Conservation (phyloP, 306 rosid genomes). For the Macrotyloma uniflorum region DNA sequence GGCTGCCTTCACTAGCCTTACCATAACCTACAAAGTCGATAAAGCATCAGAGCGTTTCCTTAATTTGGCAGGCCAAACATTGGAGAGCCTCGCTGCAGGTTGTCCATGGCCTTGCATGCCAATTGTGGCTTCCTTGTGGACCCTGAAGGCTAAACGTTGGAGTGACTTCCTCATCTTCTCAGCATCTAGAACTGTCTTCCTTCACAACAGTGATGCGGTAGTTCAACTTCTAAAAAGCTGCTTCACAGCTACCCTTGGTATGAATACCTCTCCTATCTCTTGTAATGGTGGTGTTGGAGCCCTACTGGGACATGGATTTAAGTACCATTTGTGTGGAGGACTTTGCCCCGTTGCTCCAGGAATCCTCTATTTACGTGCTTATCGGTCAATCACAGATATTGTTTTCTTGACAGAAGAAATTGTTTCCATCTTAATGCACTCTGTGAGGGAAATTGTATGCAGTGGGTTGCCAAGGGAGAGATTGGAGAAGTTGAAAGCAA, state of each 20-base stretch:
- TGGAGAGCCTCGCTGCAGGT: slow-evolving; percentile 92
- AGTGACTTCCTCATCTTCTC: slow-evolving; percentile 87
- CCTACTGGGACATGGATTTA: slow-evolving; percentile 93
- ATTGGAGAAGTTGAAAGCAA: slow-evolving; percentile 49
- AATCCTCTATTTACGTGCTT: slow-evolving; percentile 79
- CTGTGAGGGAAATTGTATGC: slow-evolving; percentile 73
- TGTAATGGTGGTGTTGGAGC: slow-evolving; percentile 84
- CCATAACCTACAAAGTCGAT: slow-evolving; percentile 92
- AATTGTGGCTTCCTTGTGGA: slow-evolving; percentile 96
- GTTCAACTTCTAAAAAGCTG: slow-evolving; percentile 92
- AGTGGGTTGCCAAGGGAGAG: slow-evolving; percentile 54
- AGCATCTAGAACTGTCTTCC: slow-evolving; percentile 92
- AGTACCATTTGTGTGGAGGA: slow-evolving; percentile 74
- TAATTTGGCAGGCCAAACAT: slow-evolving; percentile 87
- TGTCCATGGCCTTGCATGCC: slow-evolving; percentile 99
- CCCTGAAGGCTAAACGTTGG: slow-evolving; percentile 96
- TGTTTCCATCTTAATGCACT: slow-evolving; percentile 75
- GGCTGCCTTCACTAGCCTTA: slow-evolving; percentile 97
- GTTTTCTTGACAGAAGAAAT: slow-evolving; percentile 78
- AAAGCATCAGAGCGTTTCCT: slow-evolving; percentile 83
- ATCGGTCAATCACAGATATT: slow-evolving; percentile 67
- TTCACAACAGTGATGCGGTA: slow-evolving; percentile 75
- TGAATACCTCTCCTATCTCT: slow-evolving; percentile 64
- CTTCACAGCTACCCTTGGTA: slow-evolving; percentile 88
- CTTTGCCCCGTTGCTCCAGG: slow-evolving; percentile 94